phyloP scores from a whole-genome alignment of 805 yeast species.

The Cyberlindnera maritima region DNA sequence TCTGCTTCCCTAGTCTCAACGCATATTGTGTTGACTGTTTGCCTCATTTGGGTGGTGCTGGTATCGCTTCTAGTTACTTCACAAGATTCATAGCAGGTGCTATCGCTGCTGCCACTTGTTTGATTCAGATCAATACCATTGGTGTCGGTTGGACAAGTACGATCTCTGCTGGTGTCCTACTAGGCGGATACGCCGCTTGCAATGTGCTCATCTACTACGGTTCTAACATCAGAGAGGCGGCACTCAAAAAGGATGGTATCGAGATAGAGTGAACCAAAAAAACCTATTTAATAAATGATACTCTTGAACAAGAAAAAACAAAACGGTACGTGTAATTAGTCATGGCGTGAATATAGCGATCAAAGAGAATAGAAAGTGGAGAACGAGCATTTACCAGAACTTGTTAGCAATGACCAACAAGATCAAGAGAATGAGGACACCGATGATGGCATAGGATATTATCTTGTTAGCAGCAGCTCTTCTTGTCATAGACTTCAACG shows the following conservation, averaged over 20 bases:
- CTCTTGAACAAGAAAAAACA: not conserved
- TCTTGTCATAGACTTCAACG: slow-evolving; percentile 88
- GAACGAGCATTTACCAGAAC: slow-evolving; percentile 28
- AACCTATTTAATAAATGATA: not conserved
- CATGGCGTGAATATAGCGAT: not conserved
- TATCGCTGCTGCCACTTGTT: slow-evolving; percentile 46
- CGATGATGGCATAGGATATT: slow-evolving; percentile 88
- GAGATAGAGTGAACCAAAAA: not conserved
- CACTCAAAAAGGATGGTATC: slow-evolving; percentile 2
- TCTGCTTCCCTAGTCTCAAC: slow-evolving; percentile 48
- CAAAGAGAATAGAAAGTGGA: not conserved
- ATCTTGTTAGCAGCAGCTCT: slow-evolving; percentile 88
- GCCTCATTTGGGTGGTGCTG: slow-evolving; percentile 53
- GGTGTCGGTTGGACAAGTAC: slow-evolving; percentile 58
- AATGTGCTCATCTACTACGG: slow-evolving; percentile 2
- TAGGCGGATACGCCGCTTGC: slow-evolving; percentile 18
- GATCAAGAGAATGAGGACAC: slow-evolving; percentile 77
- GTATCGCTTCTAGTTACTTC: slow-evolving; percentile 51
- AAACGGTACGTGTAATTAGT: not conserved
- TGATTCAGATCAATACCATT: slow-evolving; percentile 42
- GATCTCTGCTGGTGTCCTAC: slow-evolving; percentile 35
- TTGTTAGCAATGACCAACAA: slow-evolving; percentile 81
- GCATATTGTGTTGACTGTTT: slow-evolving; percentile 56
- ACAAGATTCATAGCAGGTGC: slow-evolving; percentile 49
- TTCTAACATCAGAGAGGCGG: slow-evolving; percentile 1